phyloP scores from a whole-genome alignment of 192 early-diverging fungal genomes.

The Coemansia asiatica region DNA sequence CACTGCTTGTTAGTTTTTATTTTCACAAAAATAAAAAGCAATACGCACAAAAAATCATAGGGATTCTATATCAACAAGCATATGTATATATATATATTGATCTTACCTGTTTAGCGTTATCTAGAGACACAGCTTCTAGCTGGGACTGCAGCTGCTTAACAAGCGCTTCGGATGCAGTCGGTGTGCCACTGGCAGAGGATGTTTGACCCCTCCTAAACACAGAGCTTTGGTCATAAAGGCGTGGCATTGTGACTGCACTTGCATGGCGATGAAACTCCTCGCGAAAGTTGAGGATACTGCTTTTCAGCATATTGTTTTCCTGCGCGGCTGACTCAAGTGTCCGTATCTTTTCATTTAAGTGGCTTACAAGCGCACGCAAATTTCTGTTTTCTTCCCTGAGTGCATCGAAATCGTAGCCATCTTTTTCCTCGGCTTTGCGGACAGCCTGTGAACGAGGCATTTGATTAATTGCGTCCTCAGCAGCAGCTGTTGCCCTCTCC shows the following conservation, averaged over 20 bases:
- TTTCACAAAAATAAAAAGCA: not conserved
- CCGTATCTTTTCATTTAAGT: conserved; percentile 38
- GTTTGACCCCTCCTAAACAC: conserved; percentile 13
- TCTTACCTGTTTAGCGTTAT: conserved; percentile 44
- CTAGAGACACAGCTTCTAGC: conserved; percentile 27
- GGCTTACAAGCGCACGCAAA: conserved; percentile 20
- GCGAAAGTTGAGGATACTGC: conserved; percentile 53
- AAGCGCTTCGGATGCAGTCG: conserved; percentile 7
- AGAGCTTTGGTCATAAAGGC: conserved; percentile 19
- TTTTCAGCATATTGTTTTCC: conserved; percentile 56
- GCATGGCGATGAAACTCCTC: conserved; percentile 56
- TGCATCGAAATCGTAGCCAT: not conserved
- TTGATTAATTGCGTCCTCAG: not conserved
- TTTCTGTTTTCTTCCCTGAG: conserved; percentile 33
- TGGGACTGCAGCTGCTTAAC: conserved; percentile 35
- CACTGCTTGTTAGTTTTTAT: not conserved
- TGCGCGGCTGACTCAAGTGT: conserved; percentile 50
- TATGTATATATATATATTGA: not conserved
- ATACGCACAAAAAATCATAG: not conserved
- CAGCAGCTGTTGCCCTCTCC: not conserved
- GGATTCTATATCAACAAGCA: not conserved
- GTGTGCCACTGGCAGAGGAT: not conserved
- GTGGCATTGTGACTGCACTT: conserved; percentile 33
- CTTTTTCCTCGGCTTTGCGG: not conserved
- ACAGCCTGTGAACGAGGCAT: not conserved